A percentile compares a stretch with the other conserved stretches of the same genome.
phyloP scores from a whole-genome alignment of 1,284 basidiomycete species.

The Laetiporus sulphureus region DNA sequence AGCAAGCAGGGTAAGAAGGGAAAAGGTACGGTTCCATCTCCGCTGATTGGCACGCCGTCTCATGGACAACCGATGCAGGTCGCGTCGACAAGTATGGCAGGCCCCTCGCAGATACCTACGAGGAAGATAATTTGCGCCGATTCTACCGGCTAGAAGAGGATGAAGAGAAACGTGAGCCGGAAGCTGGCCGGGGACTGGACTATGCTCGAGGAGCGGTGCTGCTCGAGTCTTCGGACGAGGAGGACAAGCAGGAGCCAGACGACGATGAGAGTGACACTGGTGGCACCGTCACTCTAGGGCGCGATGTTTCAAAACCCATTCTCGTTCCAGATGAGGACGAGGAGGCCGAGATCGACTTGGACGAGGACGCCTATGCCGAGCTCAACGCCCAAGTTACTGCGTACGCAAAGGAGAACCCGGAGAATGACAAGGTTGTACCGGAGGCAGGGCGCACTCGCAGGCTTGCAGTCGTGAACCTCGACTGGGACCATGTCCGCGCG shows the following conservation, averaged over 20 bases:
- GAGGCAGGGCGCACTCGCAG: constrained; percentile 57
- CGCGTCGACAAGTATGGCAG: constrained; percentile 93
- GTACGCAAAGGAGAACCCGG: constrained; percentile 42
- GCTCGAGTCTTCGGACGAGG: constrained; percentile 85
- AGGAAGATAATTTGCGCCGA: constrained; percentile 71
- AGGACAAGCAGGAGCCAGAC: constrained; percentile 38
- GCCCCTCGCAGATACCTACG: constrained; percentile 58
- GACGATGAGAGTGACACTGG: constrained; percentile 46
- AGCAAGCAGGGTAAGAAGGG: constrained; percentile 38
- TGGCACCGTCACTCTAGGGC: constrained; percentile 45
- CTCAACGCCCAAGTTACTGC: constrained; percentile 70
- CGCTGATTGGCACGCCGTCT: not conserved
- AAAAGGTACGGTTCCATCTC: constrained; percentile 30
- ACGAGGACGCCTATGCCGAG: constrained; percentile 66
- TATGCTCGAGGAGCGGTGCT: constrained; percentile 87
- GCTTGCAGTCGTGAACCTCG: constrained; percentile 91
- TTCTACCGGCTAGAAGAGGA: constrained; percentile 76
- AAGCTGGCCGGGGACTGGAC: constrained; percentile 47
- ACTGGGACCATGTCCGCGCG: constrained; percentile 97
- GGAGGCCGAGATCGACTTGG: constrained; percentile 62
- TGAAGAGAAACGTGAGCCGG: constrained; percentile 32
- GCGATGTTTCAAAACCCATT: constrained; percentile 33
- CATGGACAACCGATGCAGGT: constrained; percentile 26
- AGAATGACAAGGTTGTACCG: constrained; percentile 25
- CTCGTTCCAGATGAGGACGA: constrained; percentile 41